Evolutionary conservation across 1,284 basidiomycete genomes (phyloP), one percentile per base, ranked within the genome.

Genomic region (Thecaphora thlaspeos): DNA sequence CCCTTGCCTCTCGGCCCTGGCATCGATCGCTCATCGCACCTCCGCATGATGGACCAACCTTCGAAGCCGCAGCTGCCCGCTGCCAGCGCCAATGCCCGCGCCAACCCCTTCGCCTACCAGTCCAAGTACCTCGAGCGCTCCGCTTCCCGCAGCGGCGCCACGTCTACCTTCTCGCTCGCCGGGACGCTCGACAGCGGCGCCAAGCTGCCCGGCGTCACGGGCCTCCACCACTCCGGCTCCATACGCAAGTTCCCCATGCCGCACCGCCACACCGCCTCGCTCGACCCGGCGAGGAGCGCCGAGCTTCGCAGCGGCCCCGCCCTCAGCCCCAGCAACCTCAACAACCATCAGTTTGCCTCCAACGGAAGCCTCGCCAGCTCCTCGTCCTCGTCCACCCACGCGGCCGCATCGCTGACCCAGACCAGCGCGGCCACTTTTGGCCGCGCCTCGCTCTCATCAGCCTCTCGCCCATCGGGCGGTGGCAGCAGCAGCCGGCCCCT

Each of bases 81-180:
- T 30, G 66, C 68, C 15, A 61, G 57, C 54, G 51, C 68, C 24
- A 61, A 55, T 21, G 65, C 69, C 1, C 63, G 70, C 36, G 44
- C 39, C 37, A 67, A 55, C 24, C 70, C 72, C 7, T 75, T 75
- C 43, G 68, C 68, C 2, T 75, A 75, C 44, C 72, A 75, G 51
- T 58, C 61, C 45, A 71, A 69, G 26, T 63, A 71, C 48, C 60
- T 75, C 46, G 72, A 75, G 22, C 63, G 72, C 17, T 71, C 68
- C 43, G 26, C 55, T 8, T 74, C 71, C 7, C 55, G 55, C n/a
- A 63, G 67, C 51, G 60, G 61, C 57, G 34, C 51, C 5, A 22
- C 32, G 23, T 44, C 46, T 3, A 58, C 59, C 41, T 68, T 73
- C 42, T 71, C 69, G 12, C 69, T 71, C 46, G 40, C 61, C 24